A percentile compares a stretch with the other conserved stretches of the same genome.
Evolutionary conservation across 2,329 filamentous ascomycete species (phyloP).

Genomic region (Ophiostoma ulmi): DNA sequence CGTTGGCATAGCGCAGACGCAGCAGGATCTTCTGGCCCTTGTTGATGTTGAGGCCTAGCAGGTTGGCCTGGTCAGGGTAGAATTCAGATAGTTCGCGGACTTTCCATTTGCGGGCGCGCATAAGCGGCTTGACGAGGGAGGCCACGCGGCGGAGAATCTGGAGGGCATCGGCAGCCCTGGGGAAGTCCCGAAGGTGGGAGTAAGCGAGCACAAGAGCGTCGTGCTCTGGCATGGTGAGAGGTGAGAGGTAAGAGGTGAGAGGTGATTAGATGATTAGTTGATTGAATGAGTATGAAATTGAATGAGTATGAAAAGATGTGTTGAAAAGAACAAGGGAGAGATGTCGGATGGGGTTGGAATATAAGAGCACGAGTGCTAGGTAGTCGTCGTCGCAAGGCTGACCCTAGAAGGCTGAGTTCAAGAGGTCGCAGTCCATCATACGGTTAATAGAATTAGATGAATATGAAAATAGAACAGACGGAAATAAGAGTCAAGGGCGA

Average conservation of each 20-base stretch:
- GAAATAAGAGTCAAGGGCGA: neutral
- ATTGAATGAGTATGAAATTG: neutral
- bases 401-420: neutral
- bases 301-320: neutral
- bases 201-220: slow-evolving; percentile 46
- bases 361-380: neutral
- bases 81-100: slow-evolving; percentile 80
- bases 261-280: neutral
- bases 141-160: slow-evolving; percentile 71
- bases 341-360: neutral
- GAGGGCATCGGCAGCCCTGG: slow-evolving; percentile 47
- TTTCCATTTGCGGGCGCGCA: slow-evolving; percentile 78
- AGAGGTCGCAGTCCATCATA: neutral
- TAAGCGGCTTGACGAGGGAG: slow-evolving; percentile 88
- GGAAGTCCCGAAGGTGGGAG: slow-evolving; percentile 45
- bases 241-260: neutral
- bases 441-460: neutral
- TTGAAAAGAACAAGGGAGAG: neutral
- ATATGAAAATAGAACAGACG: neutral
- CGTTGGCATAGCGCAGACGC: slow-evolving; percentile 69
- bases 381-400: neutral
- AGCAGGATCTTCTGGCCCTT: slow-evolving; percentile 73
- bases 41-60: slow-evolving; percentile 77
- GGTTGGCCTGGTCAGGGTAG: slow-evolving; percentile 65
- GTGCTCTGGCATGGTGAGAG: slow-evolving; percentile 38